Evolutionary conservation across 768 basidiomycete genomes (phyloP), one percentile per base, ranked within the genome.

Genomic region (Russula virescens): DNA sequence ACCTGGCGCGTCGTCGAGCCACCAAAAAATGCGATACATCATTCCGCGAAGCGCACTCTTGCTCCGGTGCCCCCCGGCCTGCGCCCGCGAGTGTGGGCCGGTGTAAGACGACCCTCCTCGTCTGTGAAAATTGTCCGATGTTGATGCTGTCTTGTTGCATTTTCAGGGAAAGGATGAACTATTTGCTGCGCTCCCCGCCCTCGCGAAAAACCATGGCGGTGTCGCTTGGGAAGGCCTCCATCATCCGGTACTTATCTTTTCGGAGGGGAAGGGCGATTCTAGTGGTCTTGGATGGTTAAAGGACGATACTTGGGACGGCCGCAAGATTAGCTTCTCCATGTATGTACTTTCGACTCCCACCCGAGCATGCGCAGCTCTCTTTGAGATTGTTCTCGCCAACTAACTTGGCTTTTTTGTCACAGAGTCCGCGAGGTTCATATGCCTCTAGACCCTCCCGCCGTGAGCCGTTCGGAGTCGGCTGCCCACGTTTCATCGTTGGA

Each of bases 261-360:
- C 63, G 21, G 63, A 49, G 28, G 47, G 26, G 31, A 50, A 16
- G 11, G 13, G 42, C 18, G 62, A 54, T 2, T 2, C 31, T 8
- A 8, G 21, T 11, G 50, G 54, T n/a, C 63, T 66, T 5, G 65
- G 65, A 18, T 55, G 57, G 55, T 65, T 63, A 58, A 38, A 34
- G 19, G 38, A 55, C n/a, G 63, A 66, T 25, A 26, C 51, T 51
- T 66, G 65, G 65, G 63, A 64, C 3, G 55, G 50, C 16, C 58
- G 65, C 10, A 56, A 4, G n/a, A 47, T 64, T 2, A 28, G 14
- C 8, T 66, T 66, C 42, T 66, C 65, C 2, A 64, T 66, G 65
- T 66, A 26, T 25, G 58, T 48, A 10, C 40, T n/a, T 46, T 13
- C 50, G 21, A 5, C 23, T 31, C n/a, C 25, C 8, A 10, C 38